Conservation (phyloP, 2,329 filamentous ascomycete genomes). For the Cladosporium phlei region DNA sequence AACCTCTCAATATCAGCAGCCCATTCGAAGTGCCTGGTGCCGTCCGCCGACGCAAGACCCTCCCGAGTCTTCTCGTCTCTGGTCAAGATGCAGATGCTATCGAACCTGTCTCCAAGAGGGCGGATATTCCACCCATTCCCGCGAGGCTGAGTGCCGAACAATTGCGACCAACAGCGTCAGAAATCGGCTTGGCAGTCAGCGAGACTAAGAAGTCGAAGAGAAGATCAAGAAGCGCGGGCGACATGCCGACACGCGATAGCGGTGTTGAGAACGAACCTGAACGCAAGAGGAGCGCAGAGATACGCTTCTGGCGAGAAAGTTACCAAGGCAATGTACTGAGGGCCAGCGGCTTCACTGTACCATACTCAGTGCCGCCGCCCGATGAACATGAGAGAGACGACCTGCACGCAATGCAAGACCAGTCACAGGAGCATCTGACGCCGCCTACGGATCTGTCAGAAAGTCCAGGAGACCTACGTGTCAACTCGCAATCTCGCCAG, state of each 20-base stretch:
- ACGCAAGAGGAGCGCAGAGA: conserved; percentile 33
- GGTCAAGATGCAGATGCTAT: conserved; percentile 23
- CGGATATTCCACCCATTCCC: conserved; percentile 11
- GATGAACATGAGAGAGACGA: conserved; percentile 14
- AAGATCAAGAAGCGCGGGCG: conserved; percentile 32
- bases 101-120: conserved; percentile 14
- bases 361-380: conserved; percentile 10
- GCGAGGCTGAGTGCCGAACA: not conserved
- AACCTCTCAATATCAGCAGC: conserved; percentile 32
- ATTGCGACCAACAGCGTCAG: not conserved
- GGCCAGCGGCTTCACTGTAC: conserved; percentile 24
- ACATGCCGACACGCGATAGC: conserved; percentile 21
- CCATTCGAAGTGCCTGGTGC: conserved; percentile 27
- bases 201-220: conserved; percentile 25
- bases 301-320: conserved; percentile 34
- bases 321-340: conserved; percentile 26
- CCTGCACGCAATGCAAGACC: conserved; percentile 5
- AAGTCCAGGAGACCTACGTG: not conserved
- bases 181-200: conserved; percentile 17
- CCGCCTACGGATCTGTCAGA: not conserved
- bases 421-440: not conserved
- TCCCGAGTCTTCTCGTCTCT: conserved; percentile 29
- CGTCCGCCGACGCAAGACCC: conserved; percentile 28
- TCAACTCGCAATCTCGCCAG: conserved; percentile 5
- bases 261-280: conserved; percentile 14